A percentile compares a stretch with the other conserved stretches of the same genome.
These are phyloP conservation scores for Penstemon barbatus DNA, from an alignment of 257 asterid species.

Conservation along the genomic window DNA sequence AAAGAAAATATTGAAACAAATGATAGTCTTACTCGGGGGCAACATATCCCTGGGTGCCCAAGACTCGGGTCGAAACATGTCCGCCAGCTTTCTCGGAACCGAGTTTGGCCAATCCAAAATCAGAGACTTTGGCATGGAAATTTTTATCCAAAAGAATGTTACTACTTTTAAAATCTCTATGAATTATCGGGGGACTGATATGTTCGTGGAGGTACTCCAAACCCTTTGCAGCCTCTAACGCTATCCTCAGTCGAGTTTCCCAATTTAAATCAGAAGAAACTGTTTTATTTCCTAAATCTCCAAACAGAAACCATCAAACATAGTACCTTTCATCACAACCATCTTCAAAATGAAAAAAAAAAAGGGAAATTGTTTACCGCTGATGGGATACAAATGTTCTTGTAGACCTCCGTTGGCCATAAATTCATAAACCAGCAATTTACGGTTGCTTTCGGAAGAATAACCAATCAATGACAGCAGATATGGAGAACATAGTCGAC, in stretches of 20 bases:
- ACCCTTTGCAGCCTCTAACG: slow-evolving; percentile 94
- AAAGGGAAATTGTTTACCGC: slow-evolving; percentile 38
- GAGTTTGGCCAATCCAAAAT: slow-evolving; percentile 82
- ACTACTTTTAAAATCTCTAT: slow-evolving; percentile 92
- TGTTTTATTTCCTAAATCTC: slow-evolving; percentile 46
- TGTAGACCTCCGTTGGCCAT: slow-evolving; percentile 97
- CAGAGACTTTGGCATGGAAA: slow-evolving; percentile 89
- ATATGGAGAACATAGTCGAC: slow-evolving; percentile 74
- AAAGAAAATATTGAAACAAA: not conserved
- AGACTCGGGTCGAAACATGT: slow-evolving; percentile 85
- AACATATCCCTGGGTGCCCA: slow-evolving; percentile 97
- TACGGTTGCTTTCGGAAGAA: slow-evolving; percentile 73
- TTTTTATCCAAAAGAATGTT: slow-evolving; percentile 77
- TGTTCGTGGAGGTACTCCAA: slow-evolving; percentile 89
- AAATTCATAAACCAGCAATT: slow-evolving; percentile 86
- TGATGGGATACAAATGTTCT: slow-evolving; percentile 78
- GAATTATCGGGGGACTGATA: slow-evolving; percentile 79
- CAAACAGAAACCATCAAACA: not conserved
- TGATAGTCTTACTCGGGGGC: slow-evolving; percentile 77
- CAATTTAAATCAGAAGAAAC: slow-evolving; percentile 64
- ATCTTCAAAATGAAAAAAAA: too few species aligned
- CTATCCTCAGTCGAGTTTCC: slow-evolving; percentile 81
- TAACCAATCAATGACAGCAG: slow-evolving; percentile 71
- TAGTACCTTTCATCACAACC: too few species aligned
- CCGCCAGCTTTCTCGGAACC: slow-evolving; percentile 94